phyloP scores from a whole-genome alignment of 768 basidiomycete species.

The Melanogaster broomeanus region DNA sequence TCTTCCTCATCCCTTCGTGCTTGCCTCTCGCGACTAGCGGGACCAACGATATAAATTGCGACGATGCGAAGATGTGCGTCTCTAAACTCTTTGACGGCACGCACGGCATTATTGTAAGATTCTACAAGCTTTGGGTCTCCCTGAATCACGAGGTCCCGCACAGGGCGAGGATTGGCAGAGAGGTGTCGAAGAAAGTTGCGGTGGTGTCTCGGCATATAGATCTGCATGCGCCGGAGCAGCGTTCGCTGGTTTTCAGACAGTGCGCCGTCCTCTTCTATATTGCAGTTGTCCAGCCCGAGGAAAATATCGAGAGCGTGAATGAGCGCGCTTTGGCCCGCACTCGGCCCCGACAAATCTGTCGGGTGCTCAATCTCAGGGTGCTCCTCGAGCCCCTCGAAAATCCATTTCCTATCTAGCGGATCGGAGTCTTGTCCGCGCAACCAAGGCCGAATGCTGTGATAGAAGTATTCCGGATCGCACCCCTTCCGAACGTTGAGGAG shows the following conservation, averaged over 20 bases:
- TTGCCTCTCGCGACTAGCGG: constrained; percentile 41
- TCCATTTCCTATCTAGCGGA: constrained; percentile 45
- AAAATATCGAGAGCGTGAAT: constrained; percentile 76
- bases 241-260: constrained; percentile 23
- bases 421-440: constrained; percentile 70
- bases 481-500: constrained; percentile 66
- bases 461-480: constrained; percentile 75
- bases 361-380: constrained; percentile 45
- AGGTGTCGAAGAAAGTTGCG: constrained; percentile 77
- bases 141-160: constrained; percentile 53
- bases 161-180: constrained; percentile 53
- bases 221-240: constrained; percentile 73
- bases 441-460: constrained; percentile 77
- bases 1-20: constrained; percentile 1
- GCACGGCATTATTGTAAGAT: constrained; percentile 67
- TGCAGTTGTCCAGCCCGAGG: constrained; percentile 59
- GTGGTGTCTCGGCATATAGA: constrained; percentile 84
- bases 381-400: constrained; percentile 60
- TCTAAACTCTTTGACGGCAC: constrained; percentile 68
- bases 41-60: constrained; percentile 73
- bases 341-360: constrained; percentile 70
- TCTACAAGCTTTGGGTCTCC: constrained; percentile 37
- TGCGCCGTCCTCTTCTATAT: constrained; percentile 16
- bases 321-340: constrained; percentile 80
- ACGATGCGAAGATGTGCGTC: constrained; percentile 80